Percentiles rank a stretch among this genome's conserved stretches.
Conservation (phyloP, 2,329 filamentous ascomycete genomes). For the Mycosphaerella sp. region DNA sequence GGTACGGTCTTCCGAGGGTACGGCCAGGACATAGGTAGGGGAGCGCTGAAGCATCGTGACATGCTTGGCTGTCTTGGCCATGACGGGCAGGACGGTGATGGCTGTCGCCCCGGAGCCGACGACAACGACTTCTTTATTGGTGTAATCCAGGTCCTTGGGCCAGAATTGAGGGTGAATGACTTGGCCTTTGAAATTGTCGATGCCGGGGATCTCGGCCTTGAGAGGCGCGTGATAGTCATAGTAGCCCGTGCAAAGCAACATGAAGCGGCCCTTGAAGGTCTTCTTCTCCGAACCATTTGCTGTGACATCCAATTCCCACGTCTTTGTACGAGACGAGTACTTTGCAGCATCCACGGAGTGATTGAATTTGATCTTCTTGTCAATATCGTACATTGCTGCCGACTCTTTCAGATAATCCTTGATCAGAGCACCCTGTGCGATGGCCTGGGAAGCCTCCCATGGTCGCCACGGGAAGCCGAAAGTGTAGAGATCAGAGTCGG, state of each 20-base stretch:
- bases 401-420: slow-evolving; percentile 41
- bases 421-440: slow-evolving; percentile 42
- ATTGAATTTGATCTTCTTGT: slow-evolving; percentile 41
- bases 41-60: slow-evolving; percentile 79
- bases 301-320: slow-evolving; percentile 40
- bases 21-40: slow-evolving; percentile 52
- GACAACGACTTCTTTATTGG: slow-evolving; percentile 61
- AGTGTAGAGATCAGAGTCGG: slow-evolving; percentile 46
- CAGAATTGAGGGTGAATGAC: slow-evolving; percentile 69
- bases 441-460: slow-evolving; percentile 50
- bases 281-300: slow-evolving; percentile 34
- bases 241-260: slow-evolving; percentile 61
- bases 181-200: slow-evolving; percentile 58
- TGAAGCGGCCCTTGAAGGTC: slow-evolving; percentile 41
- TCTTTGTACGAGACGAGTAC: slow-evolving; percentile 45
- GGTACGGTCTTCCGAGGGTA: slow-evolving; percentile 25
- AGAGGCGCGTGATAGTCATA: slow-evolving; percentile 65
- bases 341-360: slow-evolving; percentile 39
- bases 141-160: slow-evolving; percentile 61
- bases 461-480: slow-evolving; percentile 61
- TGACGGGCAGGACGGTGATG: slow-evolving; percentile 64
- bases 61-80: slow-evolving; percentile 57
- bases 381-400: slow-evolving; percentile 40
- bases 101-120: slow-evolving; percentile 76
- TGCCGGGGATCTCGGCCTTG: slow-evolving; percentile 56